Conservation (phyloP, 345 rosid species). For the Durio zibethinus region DNA sequence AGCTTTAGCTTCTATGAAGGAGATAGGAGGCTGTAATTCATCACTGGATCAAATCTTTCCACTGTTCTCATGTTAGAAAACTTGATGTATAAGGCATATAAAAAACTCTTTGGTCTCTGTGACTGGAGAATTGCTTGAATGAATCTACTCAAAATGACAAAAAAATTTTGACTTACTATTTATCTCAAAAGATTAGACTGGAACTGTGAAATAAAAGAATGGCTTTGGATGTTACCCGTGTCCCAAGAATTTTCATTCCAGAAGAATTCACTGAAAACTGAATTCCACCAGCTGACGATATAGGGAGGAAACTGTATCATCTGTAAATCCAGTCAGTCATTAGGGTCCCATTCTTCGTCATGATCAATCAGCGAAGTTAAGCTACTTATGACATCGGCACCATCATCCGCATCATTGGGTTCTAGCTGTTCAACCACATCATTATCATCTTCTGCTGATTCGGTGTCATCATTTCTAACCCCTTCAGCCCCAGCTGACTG, state of each 20-base stretch:
- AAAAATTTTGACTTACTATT: constrained; percentile 36
- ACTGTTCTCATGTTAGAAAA: constrained; percentile 9
- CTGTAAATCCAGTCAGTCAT: constrained; percentile 50
- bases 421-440: constrained; percentile 54
- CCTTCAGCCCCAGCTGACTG: constrained; percentile 42
- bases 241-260: constrained; percentile 27
- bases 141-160: constrained; percentile 44
- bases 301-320: constrained; percentile 8
- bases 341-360: constrained; percentile 96
- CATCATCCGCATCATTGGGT: constrained; percentile 44
- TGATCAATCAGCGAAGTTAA: constrained; percentile 49
- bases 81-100: constrained; percentile 25
- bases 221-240: constrained; percentile 27
- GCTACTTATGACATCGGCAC: constrained; percentile 38
- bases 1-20: background rate
- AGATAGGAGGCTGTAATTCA: constrained; percentile 6
- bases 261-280: constrained; percentile 28
- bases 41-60: constrained; percentile 19
- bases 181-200: constrained; percentile 27
- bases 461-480: constrained; percentile 42
- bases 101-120: constrained; percentile 25
- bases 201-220: constrained; percentile 28
- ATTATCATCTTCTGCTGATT: constrained; percentile 52
- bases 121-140: constrained; percentile 19
- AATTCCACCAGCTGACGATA: constrained; percentile 21